These are phyloP conservation scores for Cerrena zonata DNA, from an alignment of 1,284 basidiomycete species.

Conservation along the genomic window DNA sequence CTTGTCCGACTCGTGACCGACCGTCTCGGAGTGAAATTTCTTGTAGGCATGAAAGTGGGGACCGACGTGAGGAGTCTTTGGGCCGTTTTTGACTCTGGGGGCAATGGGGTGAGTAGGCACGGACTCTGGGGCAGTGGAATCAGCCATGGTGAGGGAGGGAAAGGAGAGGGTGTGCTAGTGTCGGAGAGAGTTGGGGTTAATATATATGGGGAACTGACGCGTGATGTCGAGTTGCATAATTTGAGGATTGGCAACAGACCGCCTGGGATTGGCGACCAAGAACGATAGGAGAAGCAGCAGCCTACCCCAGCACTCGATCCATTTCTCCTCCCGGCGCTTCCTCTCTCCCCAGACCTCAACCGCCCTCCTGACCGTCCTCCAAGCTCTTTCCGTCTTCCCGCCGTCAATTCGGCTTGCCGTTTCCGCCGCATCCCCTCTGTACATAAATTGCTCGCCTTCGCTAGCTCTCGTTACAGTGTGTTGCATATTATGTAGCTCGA, in stretches of 20 bases:
- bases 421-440: neutral
- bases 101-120: constrained; percentile 58
- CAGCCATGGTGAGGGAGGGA: neutral
- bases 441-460: too few relatives aligned
- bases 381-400: neutral
- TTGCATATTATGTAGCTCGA: too few relatives aligned
- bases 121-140: neutral
- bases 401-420: constrained; percentile 3
- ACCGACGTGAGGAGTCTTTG: constrained; percentile 67
- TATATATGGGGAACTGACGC: constrained; percentile 4
- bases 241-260: neutral
- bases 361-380: neutral
- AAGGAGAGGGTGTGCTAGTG: constrained; percentile 6
- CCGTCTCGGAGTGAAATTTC: constrained; percentile 54
- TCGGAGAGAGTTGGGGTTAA: constrained; percentile 6
- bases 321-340: neutral
- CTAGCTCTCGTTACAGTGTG: too few relatives aligned
- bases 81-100: constrained; percentile 54
- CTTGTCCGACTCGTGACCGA: constrained; percentile 70
- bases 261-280: neutral
- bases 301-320: neutral
- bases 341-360: neutral
- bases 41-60: constrained; percentile 72
- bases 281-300: neutral
- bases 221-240: neutral